Conservation (phyloP, 192 early-diverging fungal genomes). For the Entrophospora sp. region DNA sequence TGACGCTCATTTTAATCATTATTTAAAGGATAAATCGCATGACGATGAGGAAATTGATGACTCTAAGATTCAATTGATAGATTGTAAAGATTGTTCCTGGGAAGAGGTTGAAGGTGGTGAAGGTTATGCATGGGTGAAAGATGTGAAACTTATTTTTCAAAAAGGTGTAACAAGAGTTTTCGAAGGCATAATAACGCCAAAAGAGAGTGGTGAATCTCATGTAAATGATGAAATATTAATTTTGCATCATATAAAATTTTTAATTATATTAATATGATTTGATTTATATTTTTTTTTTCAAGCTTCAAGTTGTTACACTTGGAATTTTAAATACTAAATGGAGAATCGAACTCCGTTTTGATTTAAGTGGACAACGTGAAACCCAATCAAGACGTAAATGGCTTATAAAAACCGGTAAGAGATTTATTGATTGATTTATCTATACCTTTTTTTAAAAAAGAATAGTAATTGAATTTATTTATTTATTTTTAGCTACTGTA, state of each 20-base stretch:
- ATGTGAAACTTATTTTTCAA: conserved; percentile 35
- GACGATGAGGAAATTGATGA: conserved; percentile 20
- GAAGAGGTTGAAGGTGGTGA: not conserved
- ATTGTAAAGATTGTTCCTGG: conserved; percentile 23
- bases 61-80: conserved; percentile 20
- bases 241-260: not conserved
- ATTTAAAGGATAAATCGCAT: conserved; percentile 26
- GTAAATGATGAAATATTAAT: conserved; percentile 31
- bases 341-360: conserved; percentile 35
- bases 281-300: no score
- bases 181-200: conserved; percentile 45
- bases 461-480: no score
- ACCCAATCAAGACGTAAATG: conserved; percentile 22
- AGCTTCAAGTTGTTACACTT: conserved; percentile 35
- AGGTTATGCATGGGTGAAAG: conserved; percentile 26
- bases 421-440: no score
- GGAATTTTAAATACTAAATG: conserved; percentile 33
- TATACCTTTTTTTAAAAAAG: no score
- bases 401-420: no score
- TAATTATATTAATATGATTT: no score
- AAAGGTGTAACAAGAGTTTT: conserved; percentile 47
- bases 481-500: no score
- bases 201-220: conserved; percentile 45
- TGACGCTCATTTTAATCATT: conserved; percentile 47
- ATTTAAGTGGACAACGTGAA: conserved; percentile 18